phyloP scores from a whole-genome alignment of 495 filamentous ascomycete species.

The Sordaria brevicollis region DNA sequence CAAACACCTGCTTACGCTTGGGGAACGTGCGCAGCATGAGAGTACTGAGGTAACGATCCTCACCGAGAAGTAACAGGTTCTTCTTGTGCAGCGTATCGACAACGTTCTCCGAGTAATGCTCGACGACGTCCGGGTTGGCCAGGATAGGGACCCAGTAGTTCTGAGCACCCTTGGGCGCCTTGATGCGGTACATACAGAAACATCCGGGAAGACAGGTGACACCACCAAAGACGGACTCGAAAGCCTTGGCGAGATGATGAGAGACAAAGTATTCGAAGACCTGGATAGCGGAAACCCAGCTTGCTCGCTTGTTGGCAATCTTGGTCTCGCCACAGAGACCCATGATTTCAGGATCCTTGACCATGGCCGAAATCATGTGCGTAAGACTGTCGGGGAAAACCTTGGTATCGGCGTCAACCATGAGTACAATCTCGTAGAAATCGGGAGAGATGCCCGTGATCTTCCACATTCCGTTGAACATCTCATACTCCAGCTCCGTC shows the following conservation, averaged over 20 bases:
- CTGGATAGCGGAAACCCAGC: slow-evolving; percentile 97
- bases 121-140: slow-evolving; percentile 96
- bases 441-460: slow-evolving; percentile 96
- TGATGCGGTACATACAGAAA: slow-evolving; percentile 99
- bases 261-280: slow-evolving; percentile 99
- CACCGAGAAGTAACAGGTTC: slow-evolving; percentile 88
- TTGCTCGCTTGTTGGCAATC: slow-evolving; percentile 93
- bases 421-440: slow-evolving; percentile 93
- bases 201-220: slow-evolving; percentile 98
- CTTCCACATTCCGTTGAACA: slow-evolving; percentile 99
- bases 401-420: slow-evolving; percentile 99
- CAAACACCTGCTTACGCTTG: slow-evolving; percentile 97
- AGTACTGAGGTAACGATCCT: slow-evolving; percentile 94
- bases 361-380: slow-evolving; percentile 98
- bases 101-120: slow-evolving; percentile 98
- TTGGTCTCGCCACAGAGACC: slow-evolving; percentile 96
- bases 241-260: slow-evolving; percentile 91
- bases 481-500: slow-evolving; percentile 99
- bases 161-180: slow-evolving; percentile 93
- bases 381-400: slow-evolving; percentile 97
- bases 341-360: slow-evolving; percentile 99
- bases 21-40: slow-evolving; percentile 99
- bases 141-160: slow-evolving; percentile 99
- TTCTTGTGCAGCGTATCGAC: slow-evolving; percentile 99
- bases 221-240: slow-evolving; percentile 98